Conservation (phyloP, 176 grass and related monocot species). For the Ampelocalamus luodianensis region DNA sequence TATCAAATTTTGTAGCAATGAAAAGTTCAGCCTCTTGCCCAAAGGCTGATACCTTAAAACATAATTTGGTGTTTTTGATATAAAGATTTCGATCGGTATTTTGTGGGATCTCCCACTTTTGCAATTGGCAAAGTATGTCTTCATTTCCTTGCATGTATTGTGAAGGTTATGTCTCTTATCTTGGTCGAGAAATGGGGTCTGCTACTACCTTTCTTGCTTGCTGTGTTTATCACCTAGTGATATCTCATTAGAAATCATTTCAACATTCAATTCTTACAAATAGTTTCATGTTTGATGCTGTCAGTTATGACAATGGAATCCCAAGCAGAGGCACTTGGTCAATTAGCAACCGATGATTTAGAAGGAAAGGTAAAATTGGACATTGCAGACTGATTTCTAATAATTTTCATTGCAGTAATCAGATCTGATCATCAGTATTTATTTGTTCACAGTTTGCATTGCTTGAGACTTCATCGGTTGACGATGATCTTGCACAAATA, state of each 20-base stretch:
- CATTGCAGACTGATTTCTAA: neutral
- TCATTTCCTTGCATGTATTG: slow-evolving; percentile 2
- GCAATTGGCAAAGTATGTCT: neutral
- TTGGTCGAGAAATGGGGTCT: slow-evolving; percentile 33
- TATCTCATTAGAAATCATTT: slow-evolving; percentile 22
- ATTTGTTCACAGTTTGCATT: slow-evolving; percentile 71
- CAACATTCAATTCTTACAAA: neutral
- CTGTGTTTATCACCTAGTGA: neutral
- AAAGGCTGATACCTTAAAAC: neutral
- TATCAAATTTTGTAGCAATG: neutral
- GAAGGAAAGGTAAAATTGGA: slow-evolving; percentile 86
- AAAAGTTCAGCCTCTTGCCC: slow-evolving; percentile 20
- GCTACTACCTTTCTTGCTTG: neutral
- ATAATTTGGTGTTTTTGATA: neutral
- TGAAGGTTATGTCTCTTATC: slow-evolving; percentile 31
- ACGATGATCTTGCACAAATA: slow-evolving; percentile 84
- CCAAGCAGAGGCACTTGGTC: slow-evolving; percentile 91
- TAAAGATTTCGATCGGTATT: neutral
- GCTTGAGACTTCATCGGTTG: slow-evolving; percentile 80
- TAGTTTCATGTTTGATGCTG: slow-evolving; percentile 34
- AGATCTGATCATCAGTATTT: slow-evolving; percentile 30
- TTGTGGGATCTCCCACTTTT: neutral
- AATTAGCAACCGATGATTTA: slow-evolving; percentile 86
- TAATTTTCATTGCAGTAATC: slow-evolving; percentile 8
- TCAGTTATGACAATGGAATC: slow-evolving; percentile 99